Conservation (phyloP, 768 basidiomycete species). For the Boletellus emodensis region DNA sequence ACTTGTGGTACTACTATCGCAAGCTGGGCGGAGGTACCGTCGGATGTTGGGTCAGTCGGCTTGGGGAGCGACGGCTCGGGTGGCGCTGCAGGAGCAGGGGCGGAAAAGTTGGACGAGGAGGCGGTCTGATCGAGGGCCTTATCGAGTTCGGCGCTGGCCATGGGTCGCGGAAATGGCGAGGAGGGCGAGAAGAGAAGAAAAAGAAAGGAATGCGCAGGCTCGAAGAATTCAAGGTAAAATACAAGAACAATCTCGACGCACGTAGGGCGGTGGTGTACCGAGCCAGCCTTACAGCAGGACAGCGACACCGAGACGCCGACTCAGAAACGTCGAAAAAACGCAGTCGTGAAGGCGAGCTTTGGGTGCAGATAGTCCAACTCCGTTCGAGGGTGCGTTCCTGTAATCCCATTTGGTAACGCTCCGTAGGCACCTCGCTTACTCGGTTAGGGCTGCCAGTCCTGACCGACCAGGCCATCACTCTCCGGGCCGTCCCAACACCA, state of each 20-base stretch:
- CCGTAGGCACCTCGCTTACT: constrained; percentile 14
- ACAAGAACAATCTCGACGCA: constrained; percentile 15
- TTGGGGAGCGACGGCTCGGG: constrained; percentile 8
- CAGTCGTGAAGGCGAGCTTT: constrained; percentile 14
- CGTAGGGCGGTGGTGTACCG: constrained; percentile 7
- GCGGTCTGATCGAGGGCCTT: constrained; percentile 22
- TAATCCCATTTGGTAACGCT: constrained; percentile 26
- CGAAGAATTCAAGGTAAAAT: constrained; percentile 15
- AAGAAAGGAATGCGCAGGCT: neutral
- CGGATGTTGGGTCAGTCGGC: constrained; percentile 4
- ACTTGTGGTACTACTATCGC: constrained; percentile 31
- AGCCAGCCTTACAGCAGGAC: constrained; percentile 9
- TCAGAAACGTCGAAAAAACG: constrained; percentile 26
- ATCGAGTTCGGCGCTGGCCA: constrained; percentile 26
- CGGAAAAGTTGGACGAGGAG: constrained; percentile 1
- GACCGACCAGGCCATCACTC: neutral
- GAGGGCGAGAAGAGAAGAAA: neutral
- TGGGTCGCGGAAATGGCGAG: constrained; percentile 11
- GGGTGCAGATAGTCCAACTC: constrained; percentile 20
- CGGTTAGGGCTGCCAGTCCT: constrained; percentile 4
- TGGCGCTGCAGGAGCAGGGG: neutral
- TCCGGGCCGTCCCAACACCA: neutral
- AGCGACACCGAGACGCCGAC: constrained; percentile 11
- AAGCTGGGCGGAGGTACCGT: constrained; percentile 8
- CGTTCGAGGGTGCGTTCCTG: constrained; percentile 14